Base-by-base conservation (phyloP, 345 rosid genomes). In the Orychophragmus violaceus region DNA sequence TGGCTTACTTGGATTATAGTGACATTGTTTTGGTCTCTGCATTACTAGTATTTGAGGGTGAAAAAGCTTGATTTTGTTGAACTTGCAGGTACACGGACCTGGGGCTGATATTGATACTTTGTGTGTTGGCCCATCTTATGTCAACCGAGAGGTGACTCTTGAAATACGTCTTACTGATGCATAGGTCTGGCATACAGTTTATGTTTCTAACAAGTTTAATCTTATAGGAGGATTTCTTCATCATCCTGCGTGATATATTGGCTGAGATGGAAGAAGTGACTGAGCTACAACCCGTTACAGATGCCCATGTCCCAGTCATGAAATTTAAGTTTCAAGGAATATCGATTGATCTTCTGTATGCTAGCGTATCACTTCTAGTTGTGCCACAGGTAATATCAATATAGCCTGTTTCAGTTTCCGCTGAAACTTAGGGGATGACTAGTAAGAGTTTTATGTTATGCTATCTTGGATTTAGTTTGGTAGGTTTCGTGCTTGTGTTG, bases 241-340 rank as follows among this genome's bases (percentile, higher is more conserved):
- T 82, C 65, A 66, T 77, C 50, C 77, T 92, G 83, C 90, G 80
- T 76, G 80, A 79, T 50, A 80, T 78, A 24, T 64, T 89, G 59
- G 83, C 82, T 37, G 87, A 84, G 61, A 82, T 81, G 88, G 94
- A 86, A 75, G 93, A 87, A 74, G 87, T 92, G 14, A 80, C 86
- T 13, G 97, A 93, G 72, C 80, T 93, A 53, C 98, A 93, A 64
- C 91, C 97, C 19, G 84, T 93, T 76, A 85, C 98, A 4, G 88
- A 93, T 81, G 96, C 97, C 61, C 90, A 93, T 70, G 98, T 93
- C 18, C 97, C 98, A 21, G 95, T 89, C 33, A 86, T 92, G 98
- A 92, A 86, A 66, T 87, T 92, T 65, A 92, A 89, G 77, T 89
- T 86, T 53, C 87, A 82, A 66, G 94, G 94, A 74, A 86, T 87